Evolutionary conservation across 176 grass and related monocot genomes (phyloP), one percentile per base, ranked within the genome.

Genomic region (Triticum dicoccoides): DNA sequence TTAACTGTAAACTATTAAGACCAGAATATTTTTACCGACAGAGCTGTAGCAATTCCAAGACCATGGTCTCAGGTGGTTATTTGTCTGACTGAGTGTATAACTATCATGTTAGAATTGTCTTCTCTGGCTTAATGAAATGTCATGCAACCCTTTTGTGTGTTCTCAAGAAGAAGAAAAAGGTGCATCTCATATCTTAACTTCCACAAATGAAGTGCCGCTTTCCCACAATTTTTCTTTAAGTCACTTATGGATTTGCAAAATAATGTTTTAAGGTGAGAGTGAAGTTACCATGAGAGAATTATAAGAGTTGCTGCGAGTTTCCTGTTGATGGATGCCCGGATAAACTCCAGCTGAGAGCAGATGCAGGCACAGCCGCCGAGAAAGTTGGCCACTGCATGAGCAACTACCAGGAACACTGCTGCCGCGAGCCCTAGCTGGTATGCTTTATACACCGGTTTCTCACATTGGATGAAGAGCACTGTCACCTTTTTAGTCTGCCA

Each of bases 371-470:
- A 99, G 21, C 97, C 94, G 0, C 94, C 94, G 2, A 99, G 65
- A 69, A 94, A 86, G 87, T 94, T 99, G 17, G 92, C 86, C 32
- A 94, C 66, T 58, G 88, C 90, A 8, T 99, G 97, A 5, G 97
- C 90, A 52, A 85, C 63, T 35, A 93, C 90, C 21, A 99, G 85
- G 64, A 99, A 73, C 18, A 92, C 89, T 5, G 92, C 94, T 11
- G 97, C 97, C 0, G 94, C 87, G 8, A 99, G 76, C 24, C 97
- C 97, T 2, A 99, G 90, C 80, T 91, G 93, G 90, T 96, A 99
- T 25, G 92, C 97, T 84, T 82, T 84, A 23, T 90, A 72, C 9
- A 91, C 85, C 47, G 97, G 92, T 85, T 94, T 87, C 87, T 94
- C 91, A 20, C 97, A 99, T 76, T 96, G 77, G 74, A 99, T 92